A percentile compares a stretch with the other conserved stretches of the same genome.
phyloP scores from a whole-genome alignment of 1,139 yeast species.

The Kodamaea sp. region DNA sequence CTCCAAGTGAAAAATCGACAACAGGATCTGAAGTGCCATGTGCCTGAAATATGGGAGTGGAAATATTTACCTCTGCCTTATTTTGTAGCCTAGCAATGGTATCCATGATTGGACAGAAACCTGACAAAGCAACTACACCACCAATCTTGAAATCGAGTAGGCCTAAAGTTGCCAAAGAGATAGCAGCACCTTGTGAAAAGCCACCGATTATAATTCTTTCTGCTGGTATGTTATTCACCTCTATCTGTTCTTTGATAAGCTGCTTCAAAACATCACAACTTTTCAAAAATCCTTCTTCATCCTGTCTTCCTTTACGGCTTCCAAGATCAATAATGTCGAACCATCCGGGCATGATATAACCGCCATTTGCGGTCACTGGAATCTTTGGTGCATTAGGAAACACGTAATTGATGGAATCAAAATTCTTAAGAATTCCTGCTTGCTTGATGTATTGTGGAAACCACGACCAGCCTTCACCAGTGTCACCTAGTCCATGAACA shows the following conservation, averaged over 20 bases:
- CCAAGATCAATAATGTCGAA: conserved; percentile 71
- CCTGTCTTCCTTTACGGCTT: conserved; percentile 50
- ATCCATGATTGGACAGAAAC: conserved; percentile 63
- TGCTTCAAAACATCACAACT: conserved; percentile 54
- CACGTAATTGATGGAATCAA: conserved; percentile 68
- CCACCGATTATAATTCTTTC: conserved; percentile 86
- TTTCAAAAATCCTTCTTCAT: conserved; percentile 62
- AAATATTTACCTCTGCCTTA: conserved; percentile 40
- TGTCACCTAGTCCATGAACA: conserved; percentile 89
- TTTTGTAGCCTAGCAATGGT: conserved; percentile 31
- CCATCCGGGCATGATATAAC: conserved; percentile 80
- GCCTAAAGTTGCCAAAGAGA: conserved; percentile 59
- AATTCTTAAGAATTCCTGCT: conserved; percentile 44
- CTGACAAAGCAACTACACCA: conserved; percentile 78
- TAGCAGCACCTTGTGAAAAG: conserved; percentile 91
- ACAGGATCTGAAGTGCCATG: conserved; percentile 84
- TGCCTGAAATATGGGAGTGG: conserved; percentile 83
- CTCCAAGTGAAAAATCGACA: conserved; percentile 52
- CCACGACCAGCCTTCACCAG: conserved; percentile 89
- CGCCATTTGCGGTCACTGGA: conserved; percentile 70
- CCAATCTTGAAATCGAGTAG: conserved; percentile 63
- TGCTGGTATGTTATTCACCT: conserved; percentile 58
- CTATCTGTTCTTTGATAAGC: conserved; percentile 63
- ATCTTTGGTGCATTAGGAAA: conserved; percentile 86
- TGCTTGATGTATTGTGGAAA: conserved; percentile 53